A percentile compares a stretch with the other conserved stretches of the same genome.
Evolutionary conservation across 2,329 filamentous ascomycete genomes (phyloP).

Genomic region (Mycosphaerelloides madeirae): DNA sequence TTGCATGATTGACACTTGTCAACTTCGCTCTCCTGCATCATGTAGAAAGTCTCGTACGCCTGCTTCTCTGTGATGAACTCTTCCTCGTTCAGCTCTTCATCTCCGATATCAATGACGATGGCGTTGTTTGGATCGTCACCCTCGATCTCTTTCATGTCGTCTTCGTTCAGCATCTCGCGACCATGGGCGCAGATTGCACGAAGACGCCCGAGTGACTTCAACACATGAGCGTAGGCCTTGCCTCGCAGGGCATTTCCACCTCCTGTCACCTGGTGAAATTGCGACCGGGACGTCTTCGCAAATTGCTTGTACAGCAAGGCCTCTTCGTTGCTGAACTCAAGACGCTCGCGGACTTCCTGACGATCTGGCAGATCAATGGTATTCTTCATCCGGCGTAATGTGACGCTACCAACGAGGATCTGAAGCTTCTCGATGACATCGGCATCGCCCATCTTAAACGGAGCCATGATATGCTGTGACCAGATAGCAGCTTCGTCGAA

Average conservation of each 20-base stretch:
- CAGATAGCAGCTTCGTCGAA: constrained; percentile 78
- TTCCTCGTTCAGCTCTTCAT: constrained; percentile 53
- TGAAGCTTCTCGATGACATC: constrained; percentile 80
- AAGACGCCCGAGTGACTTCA: constrained; percentile 85
- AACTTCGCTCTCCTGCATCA: constrained; percentile 76
- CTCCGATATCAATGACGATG: constrained; percentile 84
- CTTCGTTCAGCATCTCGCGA: constrained; percentile 79
- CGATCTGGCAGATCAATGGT: constrained; percentile 76
- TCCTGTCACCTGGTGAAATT: constrained; percentile 69
- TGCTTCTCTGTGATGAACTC: constrained; percentile 61
- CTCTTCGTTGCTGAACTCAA: constrained; percentile 74
- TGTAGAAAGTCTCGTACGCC: constrained; percentile 77
- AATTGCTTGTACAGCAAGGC: constrained; percentile 77
- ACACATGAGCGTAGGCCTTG: constrained; percentile 85
- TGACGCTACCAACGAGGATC: constrained; percentile 89
- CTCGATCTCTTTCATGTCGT: constrained; percentile 74
- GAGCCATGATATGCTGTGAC: constrained; percentile 70
- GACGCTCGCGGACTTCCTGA: constrained; percentile 64
- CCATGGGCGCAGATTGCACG: constrained; percentile 90
- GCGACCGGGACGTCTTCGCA: constrained; percentile 70
- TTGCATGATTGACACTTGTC: constrained; percentile 70
- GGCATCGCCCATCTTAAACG: constrained; percentile 82
- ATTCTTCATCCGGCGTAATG: constrained; percentile 84
- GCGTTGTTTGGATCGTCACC: constrained; percentile 66
- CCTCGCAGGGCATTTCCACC: constrained; percentile 51